Evolutionary conservation across 768 basidiomycete species (phyloP), one percentile per base, ranked within the genome.

Genomic region (Mycena crocata): DNA sequence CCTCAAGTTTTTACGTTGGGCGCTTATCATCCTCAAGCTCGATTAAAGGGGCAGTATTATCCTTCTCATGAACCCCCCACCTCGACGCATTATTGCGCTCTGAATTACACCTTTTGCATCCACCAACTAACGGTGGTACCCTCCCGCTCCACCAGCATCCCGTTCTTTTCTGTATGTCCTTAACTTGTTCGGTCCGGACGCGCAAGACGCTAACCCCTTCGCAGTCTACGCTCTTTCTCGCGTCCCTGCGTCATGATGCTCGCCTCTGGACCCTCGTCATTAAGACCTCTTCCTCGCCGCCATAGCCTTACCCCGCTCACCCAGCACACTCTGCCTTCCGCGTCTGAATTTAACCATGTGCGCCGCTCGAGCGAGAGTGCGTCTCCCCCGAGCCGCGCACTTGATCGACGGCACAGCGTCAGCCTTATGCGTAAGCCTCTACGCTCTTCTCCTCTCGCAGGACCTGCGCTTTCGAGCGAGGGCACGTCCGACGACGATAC

Each of bases 391-490:
- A 13, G 5, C 2, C 64, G 60, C 35, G 62, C 37, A 30, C 40
- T 52, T 31, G 34, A 51, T 52, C 58, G 69, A 31, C 67, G 68
- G 15, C 64, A 72, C 46, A 69, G 68, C 24, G 55, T 71, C 0
- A 56, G 68, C 39, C 54, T 64, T 13, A 64, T 57, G 45, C 66
- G 78, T 10, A 80, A 75, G 26, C 83, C 82, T 0, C 50, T 81
- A 24, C 78, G 80, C 15, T 84, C 84, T 2, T 85, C 84, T 23
- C 84, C 83, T 17, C 75, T 85, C 19, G 79, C 83, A 13, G 80
- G 82, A 7, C 81, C 82, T 28, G 78, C 76, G 3, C 57, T 82
- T 2, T 76, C 73, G n/a, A 64, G 69, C 35, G 74, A 74, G 19
- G 74, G 67, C 15, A 66, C 57, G 21, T 32, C 45, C 30, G 62